Percentiles rank a stretch among this genome's conserved stretches.
phyloP scores from a whole-genome alignment of 345 rosid genomes.

The Raphanus raphanistrum region DNA sequence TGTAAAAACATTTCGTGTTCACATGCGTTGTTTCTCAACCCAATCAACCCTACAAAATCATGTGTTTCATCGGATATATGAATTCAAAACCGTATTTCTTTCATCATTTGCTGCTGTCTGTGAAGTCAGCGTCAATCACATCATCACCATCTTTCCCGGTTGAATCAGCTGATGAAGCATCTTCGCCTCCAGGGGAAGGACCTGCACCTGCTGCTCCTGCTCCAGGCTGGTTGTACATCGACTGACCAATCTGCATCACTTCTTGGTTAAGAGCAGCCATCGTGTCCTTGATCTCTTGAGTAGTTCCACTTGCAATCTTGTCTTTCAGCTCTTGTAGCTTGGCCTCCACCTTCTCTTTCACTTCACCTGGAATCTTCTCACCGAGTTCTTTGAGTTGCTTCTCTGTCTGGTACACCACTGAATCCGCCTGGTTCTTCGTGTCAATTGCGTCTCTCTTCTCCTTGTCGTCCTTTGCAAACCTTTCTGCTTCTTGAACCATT shows the following conservation, averaged over 20 bases:
- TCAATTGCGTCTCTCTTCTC: constrained; percentile 95
- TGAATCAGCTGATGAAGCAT: constrained; percentile 45
- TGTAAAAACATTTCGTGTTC: too few relatives aligned
- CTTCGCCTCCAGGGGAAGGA: constrained; percentile 58
- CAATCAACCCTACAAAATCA: too few relatives aligned
- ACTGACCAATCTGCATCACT: constrained; percentile 95
- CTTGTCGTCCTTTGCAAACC: constrained; percentile 82
- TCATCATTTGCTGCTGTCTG: constrained; percentile 80
- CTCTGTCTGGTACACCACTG: constrained; percentile 89
- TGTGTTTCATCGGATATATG: too few relatives aligned
- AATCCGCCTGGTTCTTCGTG: constrained; percentile 97
- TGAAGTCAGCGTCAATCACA: constrained; percentile 89
- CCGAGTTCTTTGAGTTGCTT: constrained; percentile 93
- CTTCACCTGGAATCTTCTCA: constrained; percentile 81
- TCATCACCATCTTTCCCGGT: constrained; percentile 64
- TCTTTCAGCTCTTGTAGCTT: constrained; percentile 85
- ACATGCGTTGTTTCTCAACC: too few relatives aligned
- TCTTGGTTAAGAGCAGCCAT: constrained; percentile 92
- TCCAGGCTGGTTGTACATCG: constrained; percentile 69
- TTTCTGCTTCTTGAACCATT: constrained; percentile 94
- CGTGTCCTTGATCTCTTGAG: constrained; percentile 77
- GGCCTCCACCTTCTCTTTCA: constrained; percentile 86
- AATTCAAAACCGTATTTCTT: background rate
- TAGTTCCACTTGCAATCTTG: constrained; percentile 64
- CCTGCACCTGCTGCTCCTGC: constrained; percentile 42